A percentile compares a stretch with the other conserved stretches of the same genome.
phyloP scores from a whole-genome alignment of 2,329 filamentous ascomycete species.

The Curvularia sp. region DNA sequence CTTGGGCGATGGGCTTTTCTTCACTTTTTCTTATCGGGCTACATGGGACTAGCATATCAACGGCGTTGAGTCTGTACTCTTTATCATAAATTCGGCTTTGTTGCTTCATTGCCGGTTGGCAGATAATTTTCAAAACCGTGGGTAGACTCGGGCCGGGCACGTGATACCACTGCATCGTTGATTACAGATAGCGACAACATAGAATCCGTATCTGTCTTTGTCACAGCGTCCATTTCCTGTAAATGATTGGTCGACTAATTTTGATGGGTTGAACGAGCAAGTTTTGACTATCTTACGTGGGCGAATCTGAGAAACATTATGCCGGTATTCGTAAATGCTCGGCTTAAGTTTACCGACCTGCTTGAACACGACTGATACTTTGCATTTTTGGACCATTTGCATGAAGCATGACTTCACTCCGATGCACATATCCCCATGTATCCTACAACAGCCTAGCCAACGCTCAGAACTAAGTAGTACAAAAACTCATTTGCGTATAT shows the following conservation, averaged over 20 bases:
- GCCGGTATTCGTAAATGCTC: neutral
- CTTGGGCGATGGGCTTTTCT: neutral
- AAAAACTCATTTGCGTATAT: neutral
- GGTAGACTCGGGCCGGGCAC: constrained; percentile 14
- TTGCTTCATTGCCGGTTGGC: constrained; percentile 5
- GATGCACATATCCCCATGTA: neutral
- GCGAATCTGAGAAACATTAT: neutral
- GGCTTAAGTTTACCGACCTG: neutral
- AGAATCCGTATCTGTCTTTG: neutral
- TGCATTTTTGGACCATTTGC: too few species aligned
- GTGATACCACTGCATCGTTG: constrained; percentile 8
- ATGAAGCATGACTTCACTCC: neutral
- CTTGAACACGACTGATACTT: neutral
- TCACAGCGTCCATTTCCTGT: neutral
- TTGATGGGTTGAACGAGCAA: neutral
- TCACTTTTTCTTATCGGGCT: neutral
- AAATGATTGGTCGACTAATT: neutral
- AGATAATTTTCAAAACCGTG: constrained; percentile 9
- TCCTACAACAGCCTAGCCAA: neutral
- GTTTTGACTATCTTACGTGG: neutral
- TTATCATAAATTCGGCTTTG: neutral
- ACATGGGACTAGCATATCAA: constrained; percentile 12
- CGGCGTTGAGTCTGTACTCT: constrained; percentile 10
- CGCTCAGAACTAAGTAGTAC: neutral
- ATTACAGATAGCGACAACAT: constrained; percentile 3